Conservation (phyloP, 305 asterid genomes). For the Solanum aculeatissimum region DNA sequence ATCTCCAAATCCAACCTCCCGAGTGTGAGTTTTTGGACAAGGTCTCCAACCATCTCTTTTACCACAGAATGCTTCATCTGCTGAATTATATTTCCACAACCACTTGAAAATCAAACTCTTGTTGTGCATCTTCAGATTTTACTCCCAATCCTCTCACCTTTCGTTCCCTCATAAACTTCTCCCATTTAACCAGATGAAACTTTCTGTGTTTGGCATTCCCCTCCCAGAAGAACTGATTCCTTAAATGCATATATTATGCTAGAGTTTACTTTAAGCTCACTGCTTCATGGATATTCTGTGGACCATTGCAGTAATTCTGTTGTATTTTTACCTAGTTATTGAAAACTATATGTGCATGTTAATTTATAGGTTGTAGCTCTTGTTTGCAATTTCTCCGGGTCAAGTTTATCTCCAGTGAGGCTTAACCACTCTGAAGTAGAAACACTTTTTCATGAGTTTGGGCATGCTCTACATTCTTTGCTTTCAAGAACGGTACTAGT, state of each 20-base stretch:
- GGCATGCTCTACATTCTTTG: slow-evolving; percentile 98
- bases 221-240: background rate
- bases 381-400: slow-evolving; percentile 85
- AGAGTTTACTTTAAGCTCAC: background rate
- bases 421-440: slow-evolving; percentile 93
- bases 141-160: background rate
- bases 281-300: background rate
- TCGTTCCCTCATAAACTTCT: background rate
- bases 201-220: background rate
- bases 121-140: background rate
- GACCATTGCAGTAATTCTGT: background rate
- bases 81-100: background rate
- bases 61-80: background rate
- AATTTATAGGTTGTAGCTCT: slow-evolving; percentile 80
- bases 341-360: slow-evolving; percentile 2
- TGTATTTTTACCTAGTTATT: background rate
- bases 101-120: background rate
- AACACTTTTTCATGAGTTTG: slow-evolving; percentile 96
- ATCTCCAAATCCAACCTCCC: background rate
- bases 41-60: background rate
- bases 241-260: background rate
- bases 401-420: slow-evolving; percentile 38
- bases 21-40: background rate
- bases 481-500: slow-evolving; percentile 86
- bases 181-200: background rate